A percentile compares a stretch with the other conserved stretches of the same genome.
phyloP scores from a whole-genome alignment of 306 rosid species.

The Medicago arabica region DNA sequence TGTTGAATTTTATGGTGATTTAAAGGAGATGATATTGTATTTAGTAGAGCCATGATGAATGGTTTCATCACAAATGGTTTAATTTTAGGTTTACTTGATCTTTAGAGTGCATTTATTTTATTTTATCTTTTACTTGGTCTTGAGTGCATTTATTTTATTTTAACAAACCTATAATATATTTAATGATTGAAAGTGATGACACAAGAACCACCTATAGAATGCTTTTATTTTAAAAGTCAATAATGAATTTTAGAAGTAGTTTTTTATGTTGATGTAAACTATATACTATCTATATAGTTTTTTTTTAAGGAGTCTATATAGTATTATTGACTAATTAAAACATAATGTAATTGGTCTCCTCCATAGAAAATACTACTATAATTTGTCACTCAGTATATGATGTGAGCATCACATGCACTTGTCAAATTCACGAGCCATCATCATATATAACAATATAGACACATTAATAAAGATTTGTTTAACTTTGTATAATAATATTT shows the following conservation, averaged over 20 bases:
- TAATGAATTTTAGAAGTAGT: not conserved
- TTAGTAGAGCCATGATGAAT: too few relatives aligned
- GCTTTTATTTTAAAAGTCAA: not conserved
- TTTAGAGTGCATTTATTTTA: too few relatives aligned
- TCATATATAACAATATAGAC: too few relatives aligned
- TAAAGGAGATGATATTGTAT: too few relatives aligned
- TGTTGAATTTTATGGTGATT: too few relatives aligned
- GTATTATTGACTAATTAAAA: too few relatives aligned
- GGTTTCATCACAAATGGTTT: too few relatives aligned
- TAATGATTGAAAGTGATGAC: slow-evolving; percentile 1
- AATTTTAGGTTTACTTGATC: too few relatives aligned
- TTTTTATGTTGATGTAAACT: not conserved
- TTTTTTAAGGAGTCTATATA: too few relatives aligned
- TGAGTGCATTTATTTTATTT: too few relatives aligned
- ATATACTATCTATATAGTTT: not conserved
- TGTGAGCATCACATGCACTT: not conserved
- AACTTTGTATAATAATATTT: too few relatives aligned
- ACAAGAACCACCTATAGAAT: not conserved
- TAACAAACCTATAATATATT: not conserved
- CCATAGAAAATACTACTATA: not conserved
- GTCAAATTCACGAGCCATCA: not conserved
- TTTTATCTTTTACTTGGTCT: too few relatives aligned
- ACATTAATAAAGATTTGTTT: not conserved
- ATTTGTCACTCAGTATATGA: not conserved
- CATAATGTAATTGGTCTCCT: not conserved